Base-by-base conservation (phyloP, 2,329 filamentous ascomycete species). In the Pleomassaria siparia region DNA sequence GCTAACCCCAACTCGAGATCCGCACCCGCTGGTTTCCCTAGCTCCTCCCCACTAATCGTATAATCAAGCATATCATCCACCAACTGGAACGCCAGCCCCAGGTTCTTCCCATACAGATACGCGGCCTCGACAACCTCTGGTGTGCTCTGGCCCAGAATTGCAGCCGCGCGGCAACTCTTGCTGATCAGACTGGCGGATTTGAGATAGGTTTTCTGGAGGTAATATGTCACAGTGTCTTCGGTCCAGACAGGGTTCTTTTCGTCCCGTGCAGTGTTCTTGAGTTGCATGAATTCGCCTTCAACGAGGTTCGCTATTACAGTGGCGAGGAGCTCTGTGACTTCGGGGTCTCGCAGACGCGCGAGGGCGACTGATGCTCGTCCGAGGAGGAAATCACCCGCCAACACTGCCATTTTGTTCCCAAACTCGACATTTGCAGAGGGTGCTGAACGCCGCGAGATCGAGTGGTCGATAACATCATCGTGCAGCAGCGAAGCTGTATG, bases 1-100 rank as follows among this genome's bases (percentile, higher is more conserved):
- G 94, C 94, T 47, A 99, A 80, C 4, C 94, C 94, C 24, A 99
- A 77, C 73, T 97, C 90, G 53, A 99, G 73, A 72, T 99, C 94
- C 24, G 94, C 94, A 32, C 92, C 94, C 4, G 92, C 89, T 2
- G 94, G 94, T 74, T 99, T 99, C 20, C 94, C 94, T 33, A 99
- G 76, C 69, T 96, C 91, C 49, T 83, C 80, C 33, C 85, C 90
- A 45, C 82, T 90, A 52, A 90, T 83, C 0, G 94, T 97, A 71
- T 97, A 99, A 72, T 99, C 94, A 61, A 99, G 79, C 87, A 99
- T 89, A 69, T 99, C 94, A 68, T 99, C 94, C 13, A 99, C 92
- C 9, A 99, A 80, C 78, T 99, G 94, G 75, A 99, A 99, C 1
- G 94, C 94, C 45, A 99, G 74, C 1, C 94, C 94, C 39, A 99